These are phyloP conservation scores for Alternaria rosae DNA, from an alignment of 2,329 filamentous ascomycete genomes.

Conservation along the genomic window DNA sequence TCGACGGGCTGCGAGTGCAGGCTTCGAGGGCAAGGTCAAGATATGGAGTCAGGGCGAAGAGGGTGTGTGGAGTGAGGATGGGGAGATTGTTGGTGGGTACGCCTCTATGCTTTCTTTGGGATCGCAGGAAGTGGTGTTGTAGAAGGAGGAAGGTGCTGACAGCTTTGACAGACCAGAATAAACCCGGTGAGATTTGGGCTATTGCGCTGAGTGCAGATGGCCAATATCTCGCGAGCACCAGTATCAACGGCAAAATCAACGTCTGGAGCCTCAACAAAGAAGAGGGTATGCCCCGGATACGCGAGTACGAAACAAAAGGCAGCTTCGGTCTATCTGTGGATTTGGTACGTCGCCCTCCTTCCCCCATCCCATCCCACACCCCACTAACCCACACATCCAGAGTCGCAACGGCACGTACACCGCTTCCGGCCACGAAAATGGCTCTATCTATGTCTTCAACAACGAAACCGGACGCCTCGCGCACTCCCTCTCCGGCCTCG, in stretches of 20 bases:
- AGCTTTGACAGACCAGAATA: conserved; percentile 56
- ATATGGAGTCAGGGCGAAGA: conserved; percentile 71
- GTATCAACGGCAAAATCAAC: conserved; percentile 85
- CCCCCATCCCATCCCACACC: background rate
- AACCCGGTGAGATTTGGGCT: conserved; percentile 82
- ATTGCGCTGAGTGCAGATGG: conserved; percentile 85
- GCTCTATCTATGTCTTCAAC: conserved; percentile 92
- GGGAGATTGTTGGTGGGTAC: conserved; percentile 54
- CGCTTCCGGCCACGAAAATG: conserved; percentile 91
- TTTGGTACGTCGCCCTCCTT: conserved; percentile 59
- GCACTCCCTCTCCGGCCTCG: conserved; percentile 85
- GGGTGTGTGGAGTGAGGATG: conserved; percentile 62
- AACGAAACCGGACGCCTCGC: conserved; percentile 85
- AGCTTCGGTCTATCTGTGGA: conserved; percentile 92
- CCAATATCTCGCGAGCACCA: conserved; percentile 83
- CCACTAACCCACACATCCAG: conserved; percentile 43
- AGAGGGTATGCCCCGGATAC: conserved; percentile 68
- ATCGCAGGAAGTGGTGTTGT: background rate
- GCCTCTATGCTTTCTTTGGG: conserved; percentile 29
- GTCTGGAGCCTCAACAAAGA: conserved; percentile 74
- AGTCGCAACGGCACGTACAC: conserved; percentile 81
- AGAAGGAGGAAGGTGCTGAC: conserved; percentile 11
- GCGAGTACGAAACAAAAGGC: conserved; percentile 89
- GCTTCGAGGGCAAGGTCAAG: conserved; percentile 88
- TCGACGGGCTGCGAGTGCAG: conserved; percentile 75